phyloP scores from a whole-genome alignment of 2,329 filamentous ascomycete species.

The Tolypocladium nubicola region DNA sequence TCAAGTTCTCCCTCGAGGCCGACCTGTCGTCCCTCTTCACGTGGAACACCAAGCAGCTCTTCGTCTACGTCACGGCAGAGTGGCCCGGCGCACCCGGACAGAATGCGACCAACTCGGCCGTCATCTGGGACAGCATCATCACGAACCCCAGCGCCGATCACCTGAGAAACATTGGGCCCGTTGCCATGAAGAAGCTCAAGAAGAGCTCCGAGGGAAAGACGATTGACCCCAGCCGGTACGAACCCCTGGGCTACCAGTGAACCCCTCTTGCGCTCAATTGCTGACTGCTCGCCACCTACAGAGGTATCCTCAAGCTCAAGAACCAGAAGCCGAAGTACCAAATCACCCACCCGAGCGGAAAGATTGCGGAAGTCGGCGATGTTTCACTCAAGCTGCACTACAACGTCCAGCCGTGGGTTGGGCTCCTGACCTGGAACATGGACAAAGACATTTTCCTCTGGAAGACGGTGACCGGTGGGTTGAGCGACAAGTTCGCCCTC shows the following conservation, averaged over 20 bases:
- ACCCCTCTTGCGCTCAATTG: background rate
- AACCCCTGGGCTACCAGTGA: background rate
- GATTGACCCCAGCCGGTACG: slow-evolving; percentile 47
- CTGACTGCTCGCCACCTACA: slow-evolving; percentile 15
- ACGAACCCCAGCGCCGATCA: slow-evolving; percentile 58
- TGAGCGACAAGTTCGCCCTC: slow-evolving; percentile 53
- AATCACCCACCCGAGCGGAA: slow-evolving; percentile 79
- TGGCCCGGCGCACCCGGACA: slow-evolving; percentile 35
- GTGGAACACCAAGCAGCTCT: slow-evolving; percentile 99
- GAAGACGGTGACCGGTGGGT: slow-evolving; percentile 54
- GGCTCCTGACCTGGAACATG: slow-evolving; percentile 72
- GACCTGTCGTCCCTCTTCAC: slow-evolving; percentile 90
- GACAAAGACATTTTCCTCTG: slow-evolving; percentile 46
- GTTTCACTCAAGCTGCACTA: slow-evolving; percentile 77
- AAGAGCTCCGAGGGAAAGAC: slow-evolving; percentile 49
- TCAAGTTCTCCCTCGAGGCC: slow-evolving; percentile 86
- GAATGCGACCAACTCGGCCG: slow-evolving; percentile 54
- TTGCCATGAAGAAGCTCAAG: slow-evolving; percentile 50
- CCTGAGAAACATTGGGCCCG: slow-evolving; percentile 48
- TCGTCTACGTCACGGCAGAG: slow-evolving; percentile 86
- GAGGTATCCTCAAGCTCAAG: slow-evolving; percentile 64
- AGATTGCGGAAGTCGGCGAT: slow-evolving; percentile 61
- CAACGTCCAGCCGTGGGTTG: slow-evolving; percentile 98
- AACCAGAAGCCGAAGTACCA: slow-evolving; percentile 95
- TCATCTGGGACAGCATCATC: slow-evolving; percentile 96